Percentiles rank a stretch among this genome's conserved stretches.
Evolutionary conservation across 768 basidiomycete species (phyloP).

Genomic region (Neoboletus magnificus): DNA sequence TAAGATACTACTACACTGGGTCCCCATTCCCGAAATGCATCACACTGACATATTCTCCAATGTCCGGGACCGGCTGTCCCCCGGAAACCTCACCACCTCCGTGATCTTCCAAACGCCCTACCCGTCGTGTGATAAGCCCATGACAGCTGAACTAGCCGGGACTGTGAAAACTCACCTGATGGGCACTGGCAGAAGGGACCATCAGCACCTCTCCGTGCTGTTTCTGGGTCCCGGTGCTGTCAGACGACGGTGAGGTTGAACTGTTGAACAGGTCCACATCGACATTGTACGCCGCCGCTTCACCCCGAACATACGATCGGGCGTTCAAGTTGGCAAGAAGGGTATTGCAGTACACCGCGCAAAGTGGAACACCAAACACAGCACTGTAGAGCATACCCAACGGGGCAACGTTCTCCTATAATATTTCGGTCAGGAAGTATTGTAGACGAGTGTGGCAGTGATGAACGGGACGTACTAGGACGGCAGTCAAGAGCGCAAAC

Average conservation of each 20-base stretch:
- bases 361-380: conserved; percentile 5
- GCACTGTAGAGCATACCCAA: not conserved
- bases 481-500: conserved; percentile 39
- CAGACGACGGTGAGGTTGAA: too few relatives aligned
- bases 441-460: not conserved
- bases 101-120: not conserved
- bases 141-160: not conserved
- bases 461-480: conserved; percentile 39
- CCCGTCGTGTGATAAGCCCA: not conserved
- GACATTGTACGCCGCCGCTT: not conserved
- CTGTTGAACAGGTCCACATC: not conserved
- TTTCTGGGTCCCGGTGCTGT: not conserved
- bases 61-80: not conserved
- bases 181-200: not conserved
- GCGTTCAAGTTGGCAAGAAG: conserved; percentile 11
- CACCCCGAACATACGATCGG: conserved; percentile 4
- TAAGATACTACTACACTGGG: not conserved
- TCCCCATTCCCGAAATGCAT: not conserved
- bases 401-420: not conserved
- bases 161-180: not conserved
- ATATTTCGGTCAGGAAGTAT: too few relatives aligned
- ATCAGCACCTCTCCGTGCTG: too few relatives aligned
- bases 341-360: conserved; percentile 13
- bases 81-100: not conserved
- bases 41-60: not conserved